phyloP scores from a whole-genome alignment of 2,329 filamentous ascomycete genomes.

The Exophiala lecanii-corni region DNA sequence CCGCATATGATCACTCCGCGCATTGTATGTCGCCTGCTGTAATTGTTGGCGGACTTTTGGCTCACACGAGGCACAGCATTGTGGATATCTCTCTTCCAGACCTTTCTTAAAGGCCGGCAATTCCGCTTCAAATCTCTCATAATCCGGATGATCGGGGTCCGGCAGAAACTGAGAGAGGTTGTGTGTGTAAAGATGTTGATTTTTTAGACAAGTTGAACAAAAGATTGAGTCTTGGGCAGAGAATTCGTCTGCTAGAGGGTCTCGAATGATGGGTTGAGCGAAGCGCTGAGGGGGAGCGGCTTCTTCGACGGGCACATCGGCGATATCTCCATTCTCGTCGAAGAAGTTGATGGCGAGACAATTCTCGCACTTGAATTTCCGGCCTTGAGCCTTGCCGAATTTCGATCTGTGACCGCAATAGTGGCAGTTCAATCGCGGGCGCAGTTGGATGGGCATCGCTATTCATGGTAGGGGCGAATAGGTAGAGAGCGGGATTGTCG shows the following conservation, averaged over 20 bases:
- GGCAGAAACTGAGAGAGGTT: constrained; percentile 77
- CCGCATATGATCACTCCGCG: constrained; percentile 74
- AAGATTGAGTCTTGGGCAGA: constrained; percentile 42
- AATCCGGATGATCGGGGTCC: constrained; percentile 60
- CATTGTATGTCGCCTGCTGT: constrained; percentile 68
- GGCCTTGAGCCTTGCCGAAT: constrained; percentile 47
- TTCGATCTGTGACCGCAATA: constrained; percentile 62
- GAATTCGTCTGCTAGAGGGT: constrained; percentile 21
- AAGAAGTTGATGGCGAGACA: constrained; percentile 89
- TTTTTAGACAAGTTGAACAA: constrained; percentile 78
- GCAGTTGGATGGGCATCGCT: constrained; percentile 40
- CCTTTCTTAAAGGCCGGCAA: constrained; percentile 66
- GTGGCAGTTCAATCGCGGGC: constrained; percentile 63
- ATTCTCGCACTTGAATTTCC: constrained; percentile 66
- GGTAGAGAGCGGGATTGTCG: too few species aligned
- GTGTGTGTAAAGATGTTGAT: constrained; percentile 76
- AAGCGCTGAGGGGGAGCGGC: constrained; percentile 44
- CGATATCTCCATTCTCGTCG: constrained; percentile 85
- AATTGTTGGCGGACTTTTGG: constrained; percentile 67
- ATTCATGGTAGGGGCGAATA: constrained; percentile 4
- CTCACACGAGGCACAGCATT: constrained; percentile 78
- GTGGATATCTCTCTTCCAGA: constrained; percentile 79
- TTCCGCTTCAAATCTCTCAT: constrained; percentile 61
- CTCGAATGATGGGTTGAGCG: constrained; percentile 38
- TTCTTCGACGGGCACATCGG: constrained; percentile 69